Evolutionary conservation across 306 rosid species (phyloP).

Genomic region (Ammopiptanthus mongolicus): DNA sequence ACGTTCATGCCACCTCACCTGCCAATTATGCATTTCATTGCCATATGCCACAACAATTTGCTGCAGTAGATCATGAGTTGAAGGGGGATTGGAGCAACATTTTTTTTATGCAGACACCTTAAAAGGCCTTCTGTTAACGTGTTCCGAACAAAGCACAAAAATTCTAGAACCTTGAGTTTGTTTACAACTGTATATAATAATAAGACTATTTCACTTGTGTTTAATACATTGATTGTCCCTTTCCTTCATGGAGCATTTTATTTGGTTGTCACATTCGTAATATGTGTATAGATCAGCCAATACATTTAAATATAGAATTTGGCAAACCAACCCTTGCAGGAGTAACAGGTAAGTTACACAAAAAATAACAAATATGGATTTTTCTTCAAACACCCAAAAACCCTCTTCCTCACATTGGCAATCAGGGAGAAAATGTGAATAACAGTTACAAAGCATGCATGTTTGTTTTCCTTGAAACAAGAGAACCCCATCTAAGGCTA

Average conservation of each 20-base stretch:
- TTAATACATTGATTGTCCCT: neutral
- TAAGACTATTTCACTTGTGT: neutral
- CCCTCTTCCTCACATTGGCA: conserved; percentile 12
- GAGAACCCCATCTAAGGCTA: conserved; percentile 33
- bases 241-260: neutral
- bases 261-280: neutral
- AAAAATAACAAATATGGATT: conserved; percentile 13
- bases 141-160: too few species aligned
- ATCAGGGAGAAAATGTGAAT: conserved; percentile 13
- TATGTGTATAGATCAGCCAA: neutral
- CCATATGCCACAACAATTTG: too few species aligned
- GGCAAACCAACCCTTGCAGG: conserved; percentile 26
- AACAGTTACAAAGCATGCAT: conserved; percentile 22
- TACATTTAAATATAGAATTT: conserved; percentile 7
- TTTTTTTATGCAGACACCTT: too few species aligned
- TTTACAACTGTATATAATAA: too few species aligned
- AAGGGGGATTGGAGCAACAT: too few species aligned
- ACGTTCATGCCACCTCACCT: too few species aligned
- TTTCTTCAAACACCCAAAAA: conserved; percentile 7
- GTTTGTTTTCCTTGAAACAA: conserved; percentile 25
- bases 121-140: too few species aligned
- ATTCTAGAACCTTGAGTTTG: too few species aligned
- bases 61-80: too few species aligned
- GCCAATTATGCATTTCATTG: too few species aligned
- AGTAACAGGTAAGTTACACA: conserved; percentile 21